Conservation (phyloP, 345 rosid species). For the Eucalyptus erythrocorys region DNA sequence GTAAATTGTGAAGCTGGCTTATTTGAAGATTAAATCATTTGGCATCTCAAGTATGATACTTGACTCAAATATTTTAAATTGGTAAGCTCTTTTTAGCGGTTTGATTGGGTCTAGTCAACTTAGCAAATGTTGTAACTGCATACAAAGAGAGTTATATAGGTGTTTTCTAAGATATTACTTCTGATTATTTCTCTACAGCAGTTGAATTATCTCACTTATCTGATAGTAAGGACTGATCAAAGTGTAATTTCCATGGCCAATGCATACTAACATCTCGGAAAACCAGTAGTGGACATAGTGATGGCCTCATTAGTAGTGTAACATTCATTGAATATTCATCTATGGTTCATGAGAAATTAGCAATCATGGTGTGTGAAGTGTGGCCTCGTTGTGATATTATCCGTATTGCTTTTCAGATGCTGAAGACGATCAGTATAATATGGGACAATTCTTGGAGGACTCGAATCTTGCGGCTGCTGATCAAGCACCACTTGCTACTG, state of each 20-base stretch:
- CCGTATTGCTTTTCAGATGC: neutral
- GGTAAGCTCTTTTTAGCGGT: neutral
- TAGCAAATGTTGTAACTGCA: neutral
- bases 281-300: neutral
- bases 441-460: neutral
- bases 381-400: neutral
- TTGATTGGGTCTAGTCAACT: neutral
- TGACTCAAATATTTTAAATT: neutral
- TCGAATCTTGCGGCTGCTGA: neutral
- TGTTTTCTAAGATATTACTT: too few relatives aligned
- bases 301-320: neutral
- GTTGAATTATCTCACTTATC: neutral
- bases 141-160: neutral
- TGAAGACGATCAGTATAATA: too few relatives aligned
- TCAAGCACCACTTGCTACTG: neutral
- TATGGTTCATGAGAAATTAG: neutral
- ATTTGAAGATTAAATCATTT: neutral
- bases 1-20: neutral
- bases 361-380: neutral
- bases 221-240: neutral
- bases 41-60: neutral
- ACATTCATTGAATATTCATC: neutral
- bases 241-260: too few relatives aligned
- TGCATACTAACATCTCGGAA: neutral
- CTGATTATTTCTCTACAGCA: neutral